Evolutionary conservation across 2,329 filamentous ascomycete species (phyloP).

Genomic region (Apiospora aurea): DNA sequence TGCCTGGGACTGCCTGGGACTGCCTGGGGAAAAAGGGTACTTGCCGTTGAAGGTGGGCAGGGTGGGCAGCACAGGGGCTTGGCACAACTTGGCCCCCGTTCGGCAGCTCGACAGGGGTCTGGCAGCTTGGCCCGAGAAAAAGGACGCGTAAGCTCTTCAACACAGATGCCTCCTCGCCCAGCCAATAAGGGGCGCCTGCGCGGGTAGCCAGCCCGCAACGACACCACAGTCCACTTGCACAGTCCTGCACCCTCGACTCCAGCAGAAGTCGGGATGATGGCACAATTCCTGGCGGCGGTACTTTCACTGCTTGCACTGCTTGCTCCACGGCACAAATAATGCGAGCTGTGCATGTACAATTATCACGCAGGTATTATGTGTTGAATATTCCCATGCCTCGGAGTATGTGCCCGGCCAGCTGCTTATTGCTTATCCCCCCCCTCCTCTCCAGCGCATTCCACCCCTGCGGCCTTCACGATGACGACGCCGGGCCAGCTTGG

Average conservation of each 20-base stretch:
- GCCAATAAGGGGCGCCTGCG: slow-evolving; percentile 15
- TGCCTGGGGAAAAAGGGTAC: slow-evolving; percentile 22
- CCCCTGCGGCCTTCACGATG: slow-evolving; percentile 12
- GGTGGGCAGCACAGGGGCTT: slow-evolving; percentile 25
- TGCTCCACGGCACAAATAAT: neutral
- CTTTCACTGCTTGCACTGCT: too few relatives aligned
- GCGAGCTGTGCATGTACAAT: slow-evolving; percentile 3
- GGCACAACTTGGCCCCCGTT: slow-evolving; percentile 25
- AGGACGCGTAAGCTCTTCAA: slow-evolving; percentile 24
- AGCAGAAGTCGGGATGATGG: neutral
- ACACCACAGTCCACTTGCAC: neutral
- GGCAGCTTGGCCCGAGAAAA: slow-evolving; percentile 8
- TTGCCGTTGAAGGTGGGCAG: slow-evolving; percentile 19
- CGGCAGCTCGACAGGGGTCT: slow-evolving; percentile 21
- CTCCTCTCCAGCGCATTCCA: too few relatives aligned
- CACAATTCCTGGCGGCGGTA: neutral
- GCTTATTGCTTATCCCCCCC: slow-evolving; percentile 4
- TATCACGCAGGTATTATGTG: neutral
- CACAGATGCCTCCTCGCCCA: neutral
- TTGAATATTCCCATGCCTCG: neutral
- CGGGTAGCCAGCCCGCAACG: too few relatives aligned
- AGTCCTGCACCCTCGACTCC: too few relatives aligned
- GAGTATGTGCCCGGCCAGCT: neutral
- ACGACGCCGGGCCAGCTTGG: slow-evolving; percentile 13
- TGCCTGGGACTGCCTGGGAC: slow-evolving; percentile 1